These are phyloP conservation scores for Pythium grandisporangium DNA, from an alignment of 352 stramenopile genomes.

Conservation along the genomic window DNA sequence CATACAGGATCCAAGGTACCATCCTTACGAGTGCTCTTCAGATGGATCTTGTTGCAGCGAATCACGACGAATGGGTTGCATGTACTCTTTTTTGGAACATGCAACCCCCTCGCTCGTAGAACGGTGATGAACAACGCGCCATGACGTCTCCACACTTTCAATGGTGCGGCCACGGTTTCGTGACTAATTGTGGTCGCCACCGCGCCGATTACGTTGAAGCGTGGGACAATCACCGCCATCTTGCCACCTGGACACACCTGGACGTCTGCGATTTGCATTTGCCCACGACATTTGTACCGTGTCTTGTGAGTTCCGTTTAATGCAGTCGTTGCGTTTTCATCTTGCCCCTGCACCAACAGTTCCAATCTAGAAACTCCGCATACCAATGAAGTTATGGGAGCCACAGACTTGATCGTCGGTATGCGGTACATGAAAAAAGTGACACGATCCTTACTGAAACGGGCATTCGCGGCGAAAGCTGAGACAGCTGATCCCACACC, in stretches of 20 bases:
- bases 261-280: constrained; percentile 66
- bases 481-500: not conserved
- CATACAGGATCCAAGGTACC: constrained; percentile 51
- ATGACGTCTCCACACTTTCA: constrained; percentile 50
- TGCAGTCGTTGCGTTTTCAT: constrained; percentile 31
- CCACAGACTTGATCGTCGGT: constrained; percentile 40
- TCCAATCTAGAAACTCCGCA: constrained; percentile 38
- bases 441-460: constrained; percentile 55
- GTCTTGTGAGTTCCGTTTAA: constrained; percentile 36
- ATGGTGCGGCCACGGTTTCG: not conserved
- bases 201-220: constrained; percentile 50
- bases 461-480: constrained; percentile 4
- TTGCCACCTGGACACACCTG: constrained; percentile 29
- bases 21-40: constrained; percentile 64
- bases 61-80: constrained; percentile 69
- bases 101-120: constrained; percentile 37
- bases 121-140: constrained; percentile 35
- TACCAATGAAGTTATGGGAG: constrained; percentile 26
- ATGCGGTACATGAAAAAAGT: constrained; percentile 65
- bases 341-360: constrained; percentile 49
- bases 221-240: constrained; percentile 39
- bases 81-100: constrained; percentile 50
- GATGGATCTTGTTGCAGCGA: constrained; percentile 33
- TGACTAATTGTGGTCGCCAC: constrained; percentile 15
- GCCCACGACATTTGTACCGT: constrained; percentile 51